phyloP scores from a whole-genome alignment of 768 basidiomycete species.

The Mrakia blollopis region DNA sequence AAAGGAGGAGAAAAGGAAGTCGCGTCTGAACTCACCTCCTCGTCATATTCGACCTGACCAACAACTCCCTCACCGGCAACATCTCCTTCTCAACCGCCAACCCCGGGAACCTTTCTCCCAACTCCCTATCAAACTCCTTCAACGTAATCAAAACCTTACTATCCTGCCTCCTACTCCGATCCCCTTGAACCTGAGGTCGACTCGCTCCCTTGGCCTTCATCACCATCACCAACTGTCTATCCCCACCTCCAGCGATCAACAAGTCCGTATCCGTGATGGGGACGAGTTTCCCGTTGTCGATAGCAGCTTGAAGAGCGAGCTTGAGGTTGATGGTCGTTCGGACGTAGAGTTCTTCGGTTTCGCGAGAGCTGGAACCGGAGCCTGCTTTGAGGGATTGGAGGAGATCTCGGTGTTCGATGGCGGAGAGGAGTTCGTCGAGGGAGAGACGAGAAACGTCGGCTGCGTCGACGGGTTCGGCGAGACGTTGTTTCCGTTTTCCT shows the following conservation, averaged over 20 bases:
- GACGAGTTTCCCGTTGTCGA: constrained; percentile 37
- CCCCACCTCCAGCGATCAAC: constrained; percentile 33
- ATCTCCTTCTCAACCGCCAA: constrained; percentile 31
- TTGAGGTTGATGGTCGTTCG: constrained; percentile 36
- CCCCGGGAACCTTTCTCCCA: constrained; percentile 27
- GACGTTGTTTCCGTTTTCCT: constrained; percentile 37
- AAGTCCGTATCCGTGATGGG: constrained; percentile 35
- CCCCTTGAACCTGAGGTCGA: constrained; percentile 39
- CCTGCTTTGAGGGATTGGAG: constrained; percentile 34
- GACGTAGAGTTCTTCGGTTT: constrained; percentile 42
- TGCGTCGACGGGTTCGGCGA: constrained; percentile 33
- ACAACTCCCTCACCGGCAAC: constrained; percentile 41
- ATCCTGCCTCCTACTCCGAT: constrained; percentile 39
- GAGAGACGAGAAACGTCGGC: constrained; percentile 39
- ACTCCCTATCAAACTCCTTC: constrained; percentile 37
- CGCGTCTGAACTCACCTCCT: constrained; percentile 24
- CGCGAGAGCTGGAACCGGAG: constrained; percentile 27
- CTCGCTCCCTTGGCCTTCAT: constrained; percentile 41
- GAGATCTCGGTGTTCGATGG: constrained; percentile 39
- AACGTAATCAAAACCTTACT: constrained; percentile 41
- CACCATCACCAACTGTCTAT: constrained; percentile 38
- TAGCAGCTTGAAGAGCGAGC: constrained; percentile 38
- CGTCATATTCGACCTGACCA: constrained; percentile 40
- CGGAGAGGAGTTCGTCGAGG: constrained; percentile 39
- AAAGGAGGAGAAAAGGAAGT: not conserved